A percentile compares a stretch with the other conserved stretches of the same genome.
phyloP scores from a whole-genome alignment of 768 basidiomycete genomes.

The Glaciozyma martinii region DNA sequence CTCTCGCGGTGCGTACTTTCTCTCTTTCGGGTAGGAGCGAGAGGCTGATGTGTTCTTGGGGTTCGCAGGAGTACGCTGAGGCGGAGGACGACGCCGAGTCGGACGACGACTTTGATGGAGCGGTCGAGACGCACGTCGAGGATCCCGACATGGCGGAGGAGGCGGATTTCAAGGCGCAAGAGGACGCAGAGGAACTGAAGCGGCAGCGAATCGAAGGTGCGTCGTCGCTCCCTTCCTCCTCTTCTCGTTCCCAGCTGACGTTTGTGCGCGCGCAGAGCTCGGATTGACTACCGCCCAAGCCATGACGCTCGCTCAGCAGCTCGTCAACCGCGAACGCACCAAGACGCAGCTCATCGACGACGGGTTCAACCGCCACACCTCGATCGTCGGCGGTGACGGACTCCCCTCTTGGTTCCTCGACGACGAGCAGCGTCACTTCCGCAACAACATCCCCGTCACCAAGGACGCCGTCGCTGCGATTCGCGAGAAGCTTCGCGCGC shows the following conservation, averaged over 20 bases:
- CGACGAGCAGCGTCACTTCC: conserved; percentile 87
- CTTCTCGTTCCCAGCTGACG: background rate
- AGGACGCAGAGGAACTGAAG: conserved; percentile 51
- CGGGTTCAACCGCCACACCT: conserved; percentile 86
- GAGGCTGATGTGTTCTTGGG: conserved; percentile 2
- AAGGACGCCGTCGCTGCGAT: conserved; percentile 85
- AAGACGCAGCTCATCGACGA: conserved; percentile 83
- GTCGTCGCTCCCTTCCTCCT: conserved; percentile 28
- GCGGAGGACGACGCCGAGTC: conserved; percentile 34
- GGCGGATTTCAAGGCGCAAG: conserved; percentile 58
- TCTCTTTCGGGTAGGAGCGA: background rate
- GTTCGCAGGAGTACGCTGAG: conserved; percentile 28
- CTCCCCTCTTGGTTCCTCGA: conserved; percentile 96
- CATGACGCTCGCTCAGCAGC: conserved; percentile 76
- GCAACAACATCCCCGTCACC: conserved; percentile 88
- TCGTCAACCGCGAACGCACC: conserved; percentile 83
- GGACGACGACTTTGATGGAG: conserved; percentile 64
- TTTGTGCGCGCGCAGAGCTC: conserved; percentile 48
- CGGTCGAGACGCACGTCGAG: conserved; percentile 48
- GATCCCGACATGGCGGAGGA: conserved; percentile 61
- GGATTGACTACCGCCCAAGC: conserved; percentile 82
- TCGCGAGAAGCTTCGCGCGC: conserved; percentile 78
- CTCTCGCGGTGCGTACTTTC: conserved; percentile 18
- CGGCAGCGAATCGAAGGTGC: conserved; percentile 57
- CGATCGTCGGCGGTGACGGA: conserved; percentile 61